Conservation (phyloP, 257 asterid genomes). For the Solanum sparsipilum region DNA sequence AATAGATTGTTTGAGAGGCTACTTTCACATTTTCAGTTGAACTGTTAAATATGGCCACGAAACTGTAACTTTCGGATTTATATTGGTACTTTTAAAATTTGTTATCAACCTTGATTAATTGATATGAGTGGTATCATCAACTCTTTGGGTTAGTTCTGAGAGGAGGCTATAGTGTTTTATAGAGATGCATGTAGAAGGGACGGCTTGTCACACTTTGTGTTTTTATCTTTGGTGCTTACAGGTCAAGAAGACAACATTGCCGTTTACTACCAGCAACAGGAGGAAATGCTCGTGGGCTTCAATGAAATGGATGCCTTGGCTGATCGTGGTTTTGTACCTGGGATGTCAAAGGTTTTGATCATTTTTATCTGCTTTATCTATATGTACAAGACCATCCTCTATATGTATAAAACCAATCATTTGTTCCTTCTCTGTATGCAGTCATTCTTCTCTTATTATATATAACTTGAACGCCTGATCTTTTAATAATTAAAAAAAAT, state of each 20-base stretch:
- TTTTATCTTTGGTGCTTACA: constrained; percentile 7
- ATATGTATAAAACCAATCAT: neutral
- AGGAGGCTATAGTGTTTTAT: neutral
- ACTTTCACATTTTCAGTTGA: neutral
- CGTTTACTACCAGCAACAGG: constrained; percentile 43
- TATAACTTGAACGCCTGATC: neutral
- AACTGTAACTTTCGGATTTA: neutral
- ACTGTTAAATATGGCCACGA: neutral
- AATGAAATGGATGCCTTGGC: constrained; percentile 41
- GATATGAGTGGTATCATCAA: neutral
- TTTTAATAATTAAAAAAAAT: neutral
- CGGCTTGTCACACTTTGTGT: neutral
- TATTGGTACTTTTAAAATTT: neutral
- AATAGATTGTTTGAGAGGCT: neutral
- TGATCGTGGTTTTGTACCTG: constrained; percentile 37
- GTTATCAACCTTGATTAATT: neutral
- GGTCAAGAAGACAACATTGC: constrained; percentile 40
- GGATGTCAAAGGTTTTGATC: constrained; percentile 39
- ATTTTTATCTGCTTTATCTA: neutral
- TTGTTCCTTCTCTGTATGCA: neutral
- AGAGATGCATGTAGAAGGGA: neutral
- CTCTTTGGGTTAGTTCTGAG: neutral
- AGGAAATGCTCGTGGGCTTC: constrained; percentile 41
- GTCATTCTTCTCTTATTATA: neutral
- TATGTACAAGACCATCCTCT: neutral